Percentiles rank a stretch among this genome's conserved stretches.
Conservation (phyloP, 2,329 filamentous ascomycete genomes). For the Dendryphion nanum region DNA sequence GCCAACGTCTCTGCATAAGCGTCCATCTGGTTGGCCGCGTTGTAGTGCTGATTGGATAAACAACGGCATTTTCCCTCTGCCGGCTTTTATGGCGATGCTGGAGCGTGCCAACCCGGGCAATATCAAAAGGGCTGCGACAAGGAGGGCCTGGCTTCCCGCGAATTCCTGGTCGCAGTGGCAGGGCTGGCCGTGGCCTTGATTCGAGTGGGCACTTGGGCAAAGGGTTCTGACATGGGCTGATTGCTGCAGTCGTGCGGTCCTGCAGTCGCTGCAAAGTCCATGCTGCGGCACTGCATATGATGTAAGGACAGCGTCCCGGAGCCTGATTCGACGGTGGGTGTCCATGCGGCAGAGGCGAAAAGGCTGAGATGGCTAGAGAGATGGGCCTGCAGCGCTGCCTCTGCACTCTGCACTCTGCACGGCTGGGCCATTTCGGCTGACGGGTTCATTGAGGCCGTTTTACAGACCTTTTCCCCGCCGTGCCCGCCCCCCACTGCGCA, state of each 20-base stretch:
- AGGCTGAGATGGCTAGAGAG: too few species aligned
- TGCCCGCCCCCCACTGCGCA: neutral
- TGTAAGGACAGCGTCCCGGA: conserved; percentile 28
- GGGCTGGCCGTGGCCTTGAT: conserved; percentile 21
- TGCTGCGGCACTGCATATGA: too few species aligned
- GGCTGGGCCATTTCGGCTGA: too few species aligned
- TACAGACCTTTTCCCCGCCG: conserved; percentile 5
- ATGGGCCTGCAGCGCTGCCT: too few species aligned
- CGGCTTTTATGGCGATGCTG: conserved; percentile 30
- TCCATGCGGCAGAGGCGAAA: too few species aligned
- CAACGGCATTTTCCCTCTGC: conserved; percentile 19
- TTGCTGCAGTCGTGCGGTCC: conserved; percentile 30
- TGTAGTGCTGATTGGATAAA: conserved; percentile 24
- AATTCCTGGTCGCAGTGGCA: conserved; percentile 23
- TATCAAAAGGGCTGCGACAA: conserved; percentile 20
- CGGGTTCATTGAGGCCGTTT: neutral
- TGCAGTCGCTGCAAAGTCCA: too few species aligned
- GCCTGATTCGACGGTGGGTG: conserved; percentile 21
- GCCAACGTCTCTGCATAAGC: conserved; percentile 41
- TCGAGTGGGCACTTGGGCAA: conserved; percentile 29
- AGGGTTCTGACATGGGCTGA: conserved; percentile 37
- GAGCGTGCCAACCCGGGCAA: conserved; percentile 30
- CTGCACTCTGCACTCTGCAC: conserved; percentile 15
- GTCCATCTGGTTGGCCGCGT: conserved; percentile 26
- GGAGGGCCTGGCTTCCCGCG: conserved; percentile 31